Percentiles rank a stretch among this genome's conserved stretches.
Conservation (phyloP, 176 grass and related monocot species). For the Secale cereale region DNA sequence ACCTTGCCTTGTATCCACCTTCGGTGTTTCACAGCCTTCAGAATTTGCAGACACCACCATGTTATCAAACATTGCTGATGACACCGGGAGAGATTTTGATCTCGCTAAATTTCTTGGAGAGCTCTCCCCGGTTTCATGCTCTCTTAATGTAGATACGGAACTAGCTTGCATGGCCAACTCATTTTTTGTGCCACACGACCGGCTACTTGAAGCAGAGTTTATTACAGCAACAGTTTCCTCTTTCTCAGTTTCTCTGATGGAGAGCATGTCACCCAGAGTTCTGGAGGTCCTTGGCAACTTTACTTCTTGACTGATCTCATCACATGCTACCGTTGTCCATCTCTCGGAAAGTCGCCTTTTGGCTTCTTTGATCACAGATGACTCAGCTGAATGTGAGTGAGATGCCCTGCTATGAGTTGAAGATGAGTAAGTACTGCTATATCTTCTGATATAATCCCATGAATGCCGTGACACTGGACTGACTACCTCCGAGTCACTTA, state of each 20-base stretch:
- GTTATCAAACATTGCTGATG: conserved; percentile 57
- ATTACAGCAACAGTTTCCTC: conserved; percentile 26
- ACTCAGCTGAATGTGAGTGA: conserved; percentile 66
- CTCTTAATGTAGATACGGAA: conserved; percentile 32
- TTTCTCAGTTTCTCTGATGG: conserved; percentile 58
- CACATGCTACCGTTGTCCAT: conserved; percentile 64
- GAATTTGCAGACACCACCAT: conserved; percentile 43
- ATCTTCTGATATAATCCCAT: conserved; percentile 67
- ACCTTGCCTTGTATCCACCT: conserved; percentile 32
- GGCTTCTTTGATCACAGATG: conserved; percentile 81
- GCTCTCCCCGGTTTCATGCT: conserved; percentile 30
- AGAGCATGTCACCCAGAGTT: conserved; percentile 95
- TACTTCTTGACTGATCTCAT: conserved; percentile 51
- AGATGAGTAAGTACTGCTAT: conserved; percentile 51
- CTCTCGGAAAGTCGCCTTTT: conserved; percentile 88
- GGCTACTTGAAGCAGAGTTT: conserved; percentile 16
- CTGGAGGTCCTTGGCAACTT: conserved; percentile 69
- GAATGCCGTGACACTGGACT: conserved; percentile 68
- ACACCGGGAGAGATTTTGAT: conserved; percentile 80
- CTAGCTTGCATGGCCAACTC: conserved; percentile 35
- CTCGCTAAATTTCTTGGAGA: conserved; percentile 52
- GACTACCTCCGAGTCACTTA: conserved; percentile 56
- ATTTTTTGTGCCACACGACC: conserved; percentile 6
- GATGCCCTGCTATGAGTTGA: conserved; percentile 57
- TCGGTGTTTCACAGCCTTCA: conserved; percentile 35